A percentile compares a stretch with the other conserved stretches of the same genome.
Evolutionary conservation across 805 yeast genomes (phyloP).

Genomic region (Kodamaea restingae): DNA sequence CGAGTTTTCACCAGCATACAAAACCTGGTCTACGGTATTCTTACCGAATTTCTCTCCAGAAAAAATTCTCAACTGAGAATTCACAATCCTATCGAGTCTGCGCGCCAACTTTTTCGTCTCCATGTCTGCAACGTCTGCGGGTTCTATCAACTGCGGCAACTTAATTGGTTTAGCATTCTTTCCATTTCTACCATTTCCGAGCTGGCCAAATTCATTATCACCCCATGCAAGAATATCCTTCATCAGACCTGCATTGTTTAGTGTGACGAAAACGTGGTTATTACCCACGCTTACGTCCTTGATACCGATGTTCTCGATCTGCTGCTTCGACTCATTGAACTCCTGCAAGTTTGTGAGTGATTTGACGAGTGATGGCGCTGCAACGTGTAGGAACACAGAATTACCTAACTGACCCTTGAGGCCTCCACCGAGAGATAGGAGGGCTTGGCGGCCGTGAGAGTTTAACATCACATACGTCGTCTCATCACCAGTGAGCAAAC

Average conservation of each 20-base stretch:
- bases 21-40: conserved; percentile 45
- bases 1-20: conserved; percentile 58
- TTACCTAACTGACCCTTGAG: conserved; percentile 81
- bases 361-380: conserved; percentile 60
- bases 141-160: conserved; percentile 58
- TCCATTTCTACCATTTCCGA: conserved; percentile 74
- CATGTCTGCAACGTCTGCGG: conserved; percentile 29
- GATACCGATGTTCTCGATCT: conserved; percentile 45
- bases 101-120: conserved; percentile 23
- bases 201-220: conserved; percentile 74
- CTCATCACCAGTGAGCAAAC: conserved; percentile 68
- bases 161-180: conserved; percentile 52
- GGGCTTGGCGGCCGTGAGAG: conserved; percentile 16
- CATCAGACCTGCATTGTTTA: conserved; percentile 40
- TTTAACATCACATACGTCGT: conserved; percentile 37
- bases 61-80: conserved; percentile 46
- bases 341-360: conserved; percentile 46
- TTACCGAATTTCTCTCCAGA: conserved; percentile 17
- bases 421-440: conserved; percentile 70
- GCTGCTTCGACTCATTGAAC: conserved; percentile 45
- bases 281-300: conserved; percentile 56
- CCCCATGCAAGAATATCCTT: conserved; percentile 80
- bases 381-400: conserved; percentile 71
- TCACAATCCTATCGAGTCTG: conserved; percentile 30
- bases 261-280: conserved; percentile 59